Base-by-base conservation (phyloP, 1,284 basidiomycete species). In the Microbotryum lychnidis-dioicae region DNA sequence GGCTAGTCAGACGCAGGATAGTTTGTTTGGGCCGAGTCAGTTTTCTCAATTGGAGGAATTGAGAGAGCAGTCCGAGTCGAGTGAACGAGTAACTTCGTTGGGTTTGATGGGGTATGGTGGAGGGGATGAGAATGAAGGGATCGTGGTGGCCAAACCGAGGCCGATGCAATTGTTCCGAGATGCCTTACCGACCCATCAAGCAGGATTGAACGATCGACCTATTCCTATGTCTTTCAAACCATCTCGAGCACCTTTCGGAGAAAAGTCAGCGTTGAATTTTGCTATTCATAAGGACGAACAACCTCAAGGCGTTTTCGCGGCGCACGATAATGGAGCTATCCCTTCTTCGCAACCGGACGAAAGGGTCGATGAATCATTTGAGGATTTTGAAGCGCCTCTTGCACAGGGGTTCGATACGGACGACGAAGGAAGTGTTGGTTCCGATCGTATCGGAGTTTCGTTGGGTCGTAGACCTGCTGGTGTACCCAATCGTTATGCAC, bases 201-300 rank as follows among this genome's bases (percentile, higher is more conserved):
- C 5, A 42, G 37, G 37, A 18, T 42, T 42, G 37, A 42, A 42
- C 37, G 37, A 42, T 42, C 37, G 70, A 3, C 58, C 60, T 27
- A 72, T 69, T 57, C 60, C 64, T n/a, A 60, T 53, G 29, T 27
- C 60, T n/a, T 60, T 62, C 56, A 62, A 62, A 53, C 37, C 64
- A 1, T 52, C 56, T 2, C 57, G 69, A 6, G 61, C 67, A 7
- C 69, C 69, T 4, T 31, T 69, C 3, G 69, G 67, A 1, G 56
- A 56, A n/a, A 70, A 70, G 50, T 6, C 53, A 27, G 44, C 54
- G 63, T 47, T 52, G 46, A 71, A 70, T 42, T 67, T 74, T 60
- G 73, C 72, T 60, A 70, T 76, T 50, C 76, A 75, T 60, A 66
- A 66, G 21, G 73, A 74, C 9, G 72, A 73, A 3, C 70, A 71